Base-by-base conservation (phyloP, 257 asterid genomes). In the Ilex aquifolium region DNA sequence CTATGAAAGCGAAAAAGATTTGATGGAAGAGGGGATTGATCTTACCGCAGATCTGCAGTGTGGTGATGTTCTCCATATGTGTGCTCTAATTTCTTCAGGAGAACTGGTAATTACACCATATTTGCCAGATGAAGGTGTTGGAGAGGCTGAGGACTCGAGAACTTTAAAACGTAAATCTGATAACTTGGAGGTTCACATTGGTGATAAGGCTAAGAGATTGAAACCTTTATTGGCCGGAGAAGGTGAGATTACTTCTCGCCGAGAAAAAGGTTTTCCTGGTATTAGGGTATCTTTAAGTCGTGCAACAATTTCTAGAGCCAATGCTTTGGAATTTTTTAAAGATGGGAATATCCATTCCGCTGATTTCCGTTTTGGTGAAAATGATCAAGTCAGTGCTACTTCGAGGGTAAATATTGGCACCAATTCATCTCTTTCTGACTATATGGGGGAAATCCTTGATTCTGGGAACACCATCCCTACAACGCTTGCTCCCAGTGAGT, bases 211-310 rank as follows among this genome's bases (percentile, higher is more conserved):
- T 57, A 87, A 92, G 74, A 92, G 71, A 72, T 66, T 64, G 16
- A 85, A 76, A 83, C 73, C 74, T 67, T 64, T 91, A 62, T 63
- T 74, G 69, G 62, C 87, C 60, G 80, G 85, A 21, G 97, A 92
- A 48, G 75, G 93, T 71, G 99, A 92, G 75, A 49, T 85, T 63
- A 79, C 68, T 63, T 77, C 89, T 46, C 96, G 99, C 46, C 85
- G 96, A 60, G 89, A 80, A 62, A 92, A 92, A 75, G 99, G 99
- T 57, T 92, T 92, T 69, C 97, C 99, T 55, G 95, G 95, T 52
- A 87, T 92, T 68, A 83, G 77, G 76, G 65, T 92, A 58, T 72
- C 69, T 75, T 74, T 92, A 83, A 80, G 74, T 63, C 74, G 75
- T 50, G 86, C 83, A 74, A 61, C 73, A 60, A 56, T 86, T 71